Percentiles rank a stretch among this genome's conserved stretches.
These are phyloP conservation scores for Brasenia schreberi DNA, from an alignment of 164 flowering plant species.

Conservation along the genomic window DNA sequence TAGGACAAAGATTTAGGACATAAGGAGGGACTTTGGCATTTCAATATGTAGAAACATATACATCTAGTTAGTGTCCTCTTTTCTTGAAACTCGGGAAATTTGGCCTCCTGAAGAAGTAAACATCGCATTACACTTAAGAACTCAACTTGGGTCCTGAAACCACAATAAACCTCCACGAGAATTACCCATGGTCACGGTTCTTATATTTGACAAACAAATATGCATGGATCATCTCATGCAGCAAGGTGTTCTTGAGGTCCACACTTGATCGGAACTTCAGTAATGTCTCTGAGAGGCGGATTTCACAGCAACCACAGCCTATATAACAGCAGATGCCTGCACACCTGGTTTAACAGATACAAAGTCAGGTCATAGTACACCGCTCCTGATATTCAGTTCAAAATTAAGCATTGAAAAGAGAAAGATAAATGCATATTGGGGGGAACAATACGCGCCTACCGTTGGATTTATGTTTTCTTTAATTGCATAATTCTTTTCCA, in stretches of 20 bases:
- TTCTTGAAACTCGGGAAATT: neutral
- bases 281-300: constrained; percentile 11
- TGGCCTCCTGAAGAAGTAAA: neutral
- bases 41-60: neutral
- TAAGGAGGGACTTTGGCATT: neutral
- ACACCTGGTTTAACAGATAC: constrained; percentile 4
- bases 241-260: constrained; percentile 10
- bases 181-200: constrained; percentile 7
- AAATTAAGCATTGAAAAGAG: too few relatives aligned
- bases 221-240: constrained; percentile 14
- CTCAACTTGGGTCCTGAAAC: neutral
- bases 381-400: too few relatives aligned
- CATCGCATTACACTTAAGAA: neutral
- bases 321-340: constrained; percentile 7
- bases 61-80: neutral
- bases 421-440: too few relatives aligned
- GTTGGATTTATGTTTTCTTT: too few relatives aligned
- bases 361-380: too few relatives aligned
- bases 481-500: too few relatives aligned
- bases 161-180: neutral
- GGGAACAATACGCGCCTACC: too few relatives aligned
- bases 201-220: constrained; percentile 9
- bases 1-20: neutral
- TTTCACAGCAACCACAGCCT: constrained; percentile 11
- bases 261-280: constrained; percentile 9